Percentiles rank a stretch among this genome's conserved stretches.
phyloP scores from a whole-genome alignment of 441 rosid species.

The Populus trichocarpa region DNA sequence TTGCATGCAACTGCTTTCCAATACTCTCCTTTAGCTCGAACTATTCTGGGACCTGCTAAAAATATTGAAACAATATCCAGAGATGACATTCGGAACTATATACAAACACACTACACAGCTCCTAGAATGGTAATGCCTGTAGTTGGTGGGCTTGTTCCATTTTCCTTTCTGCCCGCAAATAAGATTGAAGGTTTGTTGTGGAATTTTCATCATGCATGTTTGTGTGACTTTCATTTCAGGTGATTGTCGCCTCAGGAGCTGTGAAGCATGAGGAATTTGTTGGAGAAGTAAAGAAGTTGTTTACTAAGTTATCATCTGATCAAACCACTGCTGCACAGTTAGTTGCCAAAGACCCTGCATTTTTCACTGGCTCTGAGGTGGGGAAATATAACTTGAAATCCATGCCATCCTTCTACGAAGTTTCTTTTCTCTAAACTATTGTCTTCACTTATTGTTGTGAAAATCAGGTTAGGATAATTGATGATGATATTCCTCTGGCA shows the following conservation, averaged over 20 bases:
- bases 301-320: constrained; percentile 78
- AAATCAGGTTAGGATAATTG: constrained; percentile 81
- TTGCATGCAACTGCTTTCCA: constrained; percentile 99
- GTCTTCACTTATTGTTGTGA: constrained; percentile 10
- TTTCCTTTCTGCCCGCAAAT: not conserved
- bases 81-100: constrained; percentile 77
- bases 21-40: constrained; percentile 88
- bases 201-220: not conserved
- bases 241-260: constrained; percentile 95
- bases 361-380: constrained; percentile 98
- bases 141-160: not conserved
- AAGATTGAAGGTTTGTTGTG: not conserved
- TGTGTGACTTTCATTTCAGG: constrained; percentile 42
- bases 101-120: constrained; percentile 96
- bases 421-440: constrained; percentile 11
- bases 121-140: constrained; percentile 77
- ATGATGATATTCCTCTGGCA: constrained; percentile 93
- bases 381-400: constrained; percentile 17
- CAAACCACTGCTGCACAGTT: constrained; percentile 84
- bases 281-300: constrained; percentile 77
- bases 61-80: constrained; percentile 79
- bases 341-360: constrained; percentile 75
- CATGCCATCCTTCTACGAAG: not conserved
- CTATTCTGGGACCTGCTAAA: constrained; percentile 93
- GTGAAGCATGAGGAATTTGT: constrained; percentile 97